These are phyloP conservation scores for Termitomyces sp. DNA, from an alignment of 768 basidiomycete species.

Conservation along the genomic window DNA sequence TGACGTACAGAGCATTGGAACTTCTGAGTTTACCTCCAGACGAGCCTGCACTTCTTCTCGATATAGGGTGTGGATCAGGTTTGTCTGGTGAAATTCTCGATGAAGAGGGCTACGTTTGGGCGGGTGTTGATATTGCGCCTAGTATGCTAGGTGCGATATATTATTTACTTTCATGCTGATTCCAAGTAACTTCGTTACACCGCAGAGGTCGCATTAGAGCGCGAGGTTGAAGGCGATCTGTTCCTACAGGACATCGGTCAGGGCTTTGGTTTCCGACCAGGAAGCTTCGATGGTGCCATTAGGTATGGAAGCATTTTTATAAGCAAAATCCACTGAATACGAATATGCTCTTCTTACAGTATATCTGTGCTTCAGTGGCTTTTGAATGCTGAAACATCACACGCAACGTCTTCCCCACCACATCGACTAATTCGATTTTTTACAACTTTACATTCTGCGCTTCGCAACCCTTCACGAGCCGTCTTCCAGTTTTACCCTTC, in stretches of 20 bases:
- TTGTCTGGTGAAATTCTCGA: constrained; percentile 95
- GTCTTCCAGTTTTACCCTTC: constrained; percentile 95
- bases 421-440: constrained; percentile 87
- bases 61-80: constrained; percentile 98
- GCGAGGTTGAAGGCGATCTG: constrained; percentile 94
- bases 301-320: constrained; percentile 46
- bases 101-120: constrained; percentile 91
- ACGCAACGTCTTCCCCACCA: constrained; percentile 84
- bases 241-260: constrained; percentile 98
- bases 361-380: constrained; percentile 99
- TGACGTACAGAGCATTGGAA: constrained; percentile 96
- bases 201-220: constrained; percentile 89
- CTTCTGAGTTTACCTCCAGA: constrained; percentile 79
- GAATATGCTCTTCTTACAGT: constrained; percentile 52
- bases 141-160: constrained; percentile 87
- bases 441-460: constrained; percentile 84
- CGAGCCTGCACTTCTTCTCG: constrained; percentile 81
- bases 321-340: constrained; percentile 1
- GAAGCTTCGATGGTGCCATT: constrained; percentile 96
- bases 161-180: neutral
- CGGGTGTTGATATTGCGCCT: constrained; percentile 91
- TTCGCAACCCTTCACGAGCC: constrained; percentile 82
- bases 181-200: neutral
- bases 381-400: constrained; percentile 91
- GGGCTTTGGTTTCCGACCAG: constrained; percentile 95